Conservation (phyloP, 768 basidiomycete species). For the Cyclocybe aegerita region DNA sequence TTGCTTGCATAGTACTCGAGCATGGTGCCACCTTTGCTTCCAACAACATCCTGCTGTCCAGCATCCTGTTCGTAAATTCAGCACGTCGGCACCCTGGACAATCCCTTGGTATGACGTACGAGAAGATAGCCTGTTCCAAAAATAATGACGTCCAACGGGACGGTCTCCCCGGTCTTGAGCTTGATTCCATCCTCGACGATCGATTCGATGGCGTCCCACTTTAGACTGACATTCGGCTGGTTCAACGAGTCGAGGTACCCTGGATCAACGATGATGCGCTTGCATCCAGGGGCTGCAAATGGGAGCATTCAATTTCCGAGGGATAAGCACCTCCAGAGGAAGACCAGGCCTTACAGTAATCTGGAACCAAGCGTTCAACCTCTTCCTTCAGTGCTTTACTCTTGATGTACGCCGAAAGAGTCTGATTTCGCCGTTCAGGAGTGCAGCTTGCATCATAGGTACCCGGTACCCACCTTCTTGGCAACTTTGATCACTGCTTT, state of each 20-base stretch:
- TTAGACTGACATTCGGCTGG: constrained; percentile 50
- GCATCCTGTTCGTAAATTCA: constrained; percentile 28
- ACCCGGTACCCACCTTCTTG: constrained; percentile 26
- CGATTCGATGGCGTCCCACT: constrained; percentile 47
- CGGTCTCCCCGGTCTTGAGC: constrained; percentile 45
- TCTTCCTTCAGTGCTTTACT: constrained; percentile 48
- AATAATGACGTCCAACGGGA: constrained; percentile 57
- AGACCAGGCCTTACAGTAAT: constrained; percentile 41
- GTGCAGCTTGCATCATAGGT: neutral
- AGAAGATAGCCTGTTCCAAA: constrained; percentile 55
- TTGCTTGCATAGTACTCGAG: constrained; percentile 45
- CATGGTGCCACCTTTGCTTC: constrained; percentile 40
- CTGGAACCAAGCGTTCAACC: constrained; percentile 45
- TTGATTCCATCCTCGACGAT: constrained; percentile 50
- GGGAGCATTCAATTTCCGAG: neutral
- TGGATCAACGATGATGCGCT: constrained; percentile 62
- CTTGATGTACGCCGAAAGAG: constrained; percentile 44
- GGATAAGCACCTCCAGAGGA: neutral
- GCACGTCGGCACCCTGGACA: neutral
- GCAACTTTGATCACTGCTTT: constrained; percentile 26
- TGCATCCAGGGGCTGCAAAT: constrained; percentile 54
- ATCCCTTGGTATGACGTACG: constrained; percentile 28
- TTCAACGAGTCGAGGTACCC: constrained; percentile 54
- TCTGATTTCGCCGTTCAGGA: constrained; percentile 22
- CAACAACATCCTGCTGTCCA: constrained; percentile 35